Evolutionary conservation across 2,329 filamentous ascomycete genomes (phyloP).

Genomic region (Aspergillus awamori): DNA sequence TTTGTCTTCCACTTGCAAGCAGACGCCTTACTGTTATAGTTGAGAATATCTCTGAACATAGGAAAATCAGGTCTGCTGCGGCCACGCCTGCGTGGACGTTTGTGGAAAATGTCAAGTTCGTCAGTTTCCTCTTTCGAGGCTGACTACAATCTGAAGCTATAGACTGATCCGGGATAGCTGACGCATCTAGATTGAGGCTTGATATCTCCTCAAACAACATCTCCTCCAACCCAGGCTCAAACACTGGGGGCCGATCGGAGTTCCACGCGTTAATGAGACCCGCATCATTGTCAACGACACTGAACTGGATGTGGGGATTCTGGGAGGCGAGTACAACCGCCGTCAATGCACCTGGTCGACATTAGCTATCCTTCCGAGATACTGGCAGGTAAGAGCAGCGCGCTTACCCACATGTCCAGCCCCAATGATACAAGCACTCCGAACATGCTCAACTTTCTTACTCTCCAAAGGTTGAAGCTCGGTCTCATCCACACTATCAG

Average conservation of each 20-base stretch:
- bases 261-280: conserved; percentile 31
- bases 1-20: not conserved
- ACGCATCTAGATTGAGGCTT: not conserved
- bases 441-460: conserved; percentile 19
- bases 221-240: conserved; percentile 31
- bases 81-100: conserved; percentile 20
- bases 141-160: not conserved
- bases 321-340: conserved; percentile 30
- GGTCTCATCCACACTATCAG: conserved; percentile 17
- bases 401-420: conserved; percentile 30
- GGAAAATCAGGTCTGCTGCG: conserved; percentile 24
- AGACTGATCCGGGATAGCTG: not conserved
- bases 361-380: not conserved
- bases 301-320: conserved; percentile 32
- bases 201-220: conserved; percentile 22
- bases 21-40: not conserved
- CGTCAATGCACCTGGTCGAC: conserved; percentile 23
- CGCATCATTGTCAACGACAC: conserved; percentile 30
- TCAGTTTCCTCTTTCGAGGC: conserved; percentile 13
- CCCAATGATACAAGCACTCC: conserved; percentile 28
- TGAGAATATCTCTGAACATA: conserved; percentile 16
- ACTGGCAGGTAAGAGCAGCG: not conserved
- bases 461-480: not conserved
- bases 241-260: conserved; percentile 28
- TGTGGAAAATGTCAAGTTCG: conserved; percentile 26